These are phyloP conservation scores for Coemansia sp. DNA, from an alignment of 192 early-diverging fungal genomes.

Conservation along the genomic window DNA sequence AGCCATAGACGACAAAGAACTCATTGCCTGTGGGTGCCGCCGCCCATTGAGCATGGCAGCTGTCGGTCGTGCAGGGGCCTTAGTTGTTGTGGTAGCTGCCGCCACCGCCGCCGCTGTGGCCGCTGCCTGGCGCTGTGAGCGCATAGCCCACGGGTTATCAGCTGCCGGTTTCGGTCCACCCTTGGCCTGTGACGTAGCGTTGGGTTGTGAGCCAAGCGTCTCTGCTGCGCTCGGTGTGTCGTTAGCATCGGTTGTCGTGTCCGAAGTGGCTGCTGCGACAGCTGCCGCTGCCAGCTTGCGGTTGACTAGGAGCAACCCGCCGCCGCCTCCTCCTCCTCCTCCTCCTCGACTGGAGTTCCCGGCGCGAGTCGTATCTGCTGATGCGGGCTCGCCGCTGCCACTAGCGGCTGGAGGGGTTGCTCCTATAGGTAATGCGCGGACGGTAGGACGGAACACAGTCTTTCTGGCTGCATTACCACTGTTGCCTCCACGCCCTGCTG, in stretches of 20 bases:
- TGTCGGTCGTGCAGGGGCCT: not conserved
- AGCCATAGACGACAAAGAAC: not conserved
- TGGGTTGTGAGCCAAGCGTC: not conserved
- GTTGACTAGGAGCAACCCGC: constrained; percentile 20
- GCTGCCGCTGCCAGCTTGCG: constrained; percentile 10
- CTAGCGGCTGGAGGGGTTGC: not conserved
- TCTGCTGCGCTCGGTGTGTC: not conserved
- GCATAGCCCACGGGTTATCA: constrained; percentile 28
- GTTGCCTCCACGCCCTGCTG: not conserved
- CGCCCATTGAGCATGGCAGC: not conserved
- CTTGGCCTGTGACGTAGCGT: not conserved
- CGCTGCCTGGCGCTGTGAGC: constrained; percentile 6
- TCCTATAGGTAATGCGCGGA: constrained; percentile 30
- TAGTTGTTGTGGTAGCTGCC: not conserved
- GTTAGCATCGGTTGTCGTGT: not conserved
- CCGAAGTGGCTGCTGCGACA: not conserved
- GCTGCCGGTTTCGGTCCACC: not conserved
- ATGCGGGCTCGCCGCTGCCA: not conserved
- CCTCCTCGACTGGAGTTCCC: not conserved
- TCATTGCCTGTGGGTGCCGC: constrained; percentile 6
- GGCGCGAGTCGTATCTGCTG: not conserved
- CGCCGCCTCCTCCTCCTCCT: too few species aligned
- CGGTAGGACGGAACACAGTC: constrained; percentile 35
- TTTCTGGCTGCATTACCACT: constrained; percentile 16
- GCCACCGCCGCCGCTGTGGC: not conserved